Percentiles rank a stretch among this genome's conserved stretches.
Conservation (phyloP, 495 filamentous ascomycete species). For the Daldinia decipiens region DNA sequence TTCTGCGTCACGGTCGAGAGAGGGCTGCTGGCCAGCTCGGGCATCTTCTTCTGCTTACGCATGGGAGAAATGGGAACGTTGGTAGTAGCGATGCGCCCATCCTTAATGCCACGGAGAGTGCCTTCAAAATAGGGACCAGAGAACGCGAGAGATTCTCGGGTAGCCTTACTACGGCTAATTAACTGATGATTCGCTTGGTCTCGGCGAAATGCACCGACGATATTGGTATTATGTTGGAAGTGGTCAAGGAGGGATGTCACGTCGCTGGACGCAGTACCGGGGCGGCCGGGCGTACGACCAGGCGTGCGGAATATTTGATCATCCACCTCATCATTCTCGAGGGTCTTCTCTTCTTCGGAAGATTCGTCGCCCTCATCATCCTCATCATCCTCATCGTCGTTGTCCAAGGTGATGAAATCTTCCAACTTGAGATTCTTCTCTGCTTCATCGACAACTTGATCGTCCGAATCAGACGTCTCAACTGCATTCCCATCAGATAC, state of each 20-base stretch:
- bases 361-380: conserved; percentile 35
- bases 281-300: conserved; percentile 61
- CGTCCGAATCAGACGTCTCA: conserved; percentile 57
- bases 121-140: conserved; percentile 61
- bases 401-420: conserved; percentile 76
- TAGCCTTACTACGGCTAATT: conserved; percentile 67
- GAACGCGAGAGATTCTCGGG: conserved; percentile 64
- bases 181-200: conserved; percentile 80
- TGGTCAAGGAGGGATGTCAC: conserved; percentile 68
- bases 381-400: conserved; percentile 49
- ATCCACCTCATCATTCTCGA: conserved; percentile 55
- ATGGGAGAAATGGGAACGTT: conserved; percentile 65
- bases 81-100: conserved; percentile 63
- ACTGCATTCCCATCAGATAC: conserved; percentile 61
- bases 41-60: conserved; percentile 58
- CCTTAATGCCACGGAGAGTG: conserved; percentile 65
- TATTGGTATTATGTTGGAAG: conserved; percentile 68
- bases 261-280: conserved; percentile 62
- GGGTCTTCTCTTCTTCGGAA: conserved; percentile 65
- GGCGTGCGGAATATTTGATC: conserved; percentile 63
- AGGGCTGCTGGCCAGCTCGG: conserved; percentile 53
- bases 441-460: conserved; percentile 69
- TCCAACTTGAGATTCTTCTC: conserved; percentile 72
- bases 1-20: conserved; percentile 55
- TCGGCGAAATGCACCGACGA: conserved; percentile 81